These are phyloP conservation scores for Chenopodium quinoa DNA, from an alignment of 148 eudicot genomes.

Conservation along the genomic window DNA sequence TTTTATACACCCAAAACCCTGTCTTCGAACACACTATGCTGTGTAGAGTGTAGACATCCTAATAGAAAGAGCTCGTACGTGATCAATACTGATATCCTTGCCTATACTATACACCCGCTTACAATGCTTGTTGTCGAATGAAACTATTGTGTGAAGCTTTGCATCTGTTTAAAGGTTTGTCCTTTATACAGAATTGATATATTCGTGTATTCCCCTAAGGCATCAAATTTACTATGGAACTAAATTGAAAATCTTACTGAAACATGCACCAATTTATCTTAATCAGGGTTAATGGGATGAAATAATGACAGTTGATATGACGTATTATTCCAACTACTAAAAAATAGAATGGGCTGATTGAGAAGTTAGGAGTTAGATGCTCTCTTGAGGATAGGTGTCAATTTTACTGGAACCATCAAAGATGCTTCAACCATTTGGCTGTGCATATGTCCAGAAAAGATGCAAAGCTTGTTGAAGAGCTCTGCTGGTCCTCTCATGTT, in stretches of 20 bases:
- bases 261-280: constrained; percentile 3
- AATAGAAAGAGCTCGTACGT: not conserved
- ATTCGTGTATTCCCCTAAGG: not conserved
- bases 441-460: constrained; percentile 27
- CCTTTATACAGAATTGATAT: constrained; percentile 1
- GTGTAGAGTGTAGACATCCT: constrained; percentile 1
- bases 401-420: constrained; percentile 16
- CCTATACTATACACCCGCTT: not conserved
- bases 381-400: constrained; percentile 24
- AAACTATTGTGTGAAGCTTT: not conserved
- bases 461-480: constrained; percentile 35
- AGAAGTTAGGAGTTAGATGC: constrained; percentile 30
- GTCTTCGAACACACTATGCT: constrained; percentile 2
- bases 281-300: constrained; percentile 2
- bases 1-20: constrained; percentile 8
- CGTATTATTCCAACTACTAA: constrained; percentile 22
- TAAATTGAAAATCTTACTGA: not conserved
- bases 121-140: constrained; percentile 1
- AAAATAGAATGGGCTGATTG: constrained; percentile 23
- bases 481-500: constrained; percentile 25
- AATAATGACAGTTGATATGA: constrained; percentile 17
- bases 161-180: not conserved
- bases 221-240: constrained; percentile 6
- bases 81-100: not conserved
- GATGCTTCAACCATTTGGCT: constrained; percentile 21